These are phyloP conservation scores for Anthoceros angustus DNA, from an alignment of 225 moss, liverwort and hornwort genomes.

Conservation along the genomic window DNA sequence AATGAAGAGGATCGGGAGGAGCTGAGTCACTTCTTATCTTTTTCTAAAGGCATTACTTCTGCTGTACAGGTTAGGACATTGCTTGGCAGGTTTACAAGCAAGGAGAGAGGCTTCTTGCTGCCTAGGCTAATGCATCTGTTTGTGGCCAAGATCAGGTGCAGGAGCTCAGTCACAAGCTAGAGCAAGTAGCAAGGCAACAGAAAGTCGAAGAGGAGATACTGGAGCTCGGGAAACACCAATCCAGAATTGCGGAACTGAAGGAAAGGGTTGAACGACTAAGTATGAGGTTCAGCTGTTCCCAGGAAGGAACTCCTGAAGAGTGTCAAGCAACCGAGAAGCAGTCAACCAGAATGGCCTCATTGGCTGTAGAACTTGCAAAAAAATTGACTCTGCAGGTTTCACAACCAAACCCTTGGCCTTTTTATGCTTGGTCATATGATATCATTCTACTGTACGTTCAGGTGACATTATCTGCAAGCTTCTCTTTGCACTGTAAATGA, in stretches of 20 bases:
- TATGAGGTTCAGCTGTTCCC: slow-evolving; percentile 19
- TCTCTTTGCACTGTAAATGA: too few relatives aligned
- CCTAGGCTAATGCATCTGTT: neutral
- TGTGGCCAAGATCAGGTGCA: slow-evolving; percentile 26
- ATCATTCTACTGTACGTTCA: neutral
- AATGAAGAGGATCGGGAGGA: slow-evolving; percentile 34
- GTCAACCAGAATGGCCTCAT: slow-evolving; percentile 25
- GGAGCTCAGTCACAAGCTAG: slow-evolving; percentile 63
- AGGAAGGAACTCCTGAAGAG: slow-evolving; percentile 11
- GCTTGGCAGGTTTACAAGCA: neutral
- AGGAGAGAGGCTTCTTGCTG: neutral
- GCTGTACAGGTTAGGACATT: slow-evolving; percentile 25
- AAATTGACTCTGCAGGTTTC: slow-evolving; percentile 49
- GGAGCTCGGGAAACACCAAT: slow-evolving; percentile 49
- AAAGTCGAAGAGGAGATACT: slow-evolving; percentile 60
- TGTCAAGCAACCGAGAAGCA: slow-evolving; percentile 20
- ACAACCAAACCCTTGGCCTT: neutral
- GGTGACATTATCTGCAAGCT: neutral
- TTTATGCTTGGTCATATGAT: neutral
- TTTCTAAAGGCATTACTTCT: slow-evolving; percentile 45
- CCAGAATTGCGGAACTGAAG: slow-evolving; percentile 45
- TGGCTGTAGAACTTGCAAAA: slow-evolving; percentile 35
- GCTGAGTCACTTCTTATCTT: slow-evolving; percentile 31
- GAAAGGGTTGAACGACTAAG: slow-evolving; percentile 34
- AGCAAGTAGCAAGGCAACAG: slow-evolving; percentile 59